Evolutionary conservation across 1,139 yeast species (phyloP).

Genomic region (Candida sanyaensis): DNA sequence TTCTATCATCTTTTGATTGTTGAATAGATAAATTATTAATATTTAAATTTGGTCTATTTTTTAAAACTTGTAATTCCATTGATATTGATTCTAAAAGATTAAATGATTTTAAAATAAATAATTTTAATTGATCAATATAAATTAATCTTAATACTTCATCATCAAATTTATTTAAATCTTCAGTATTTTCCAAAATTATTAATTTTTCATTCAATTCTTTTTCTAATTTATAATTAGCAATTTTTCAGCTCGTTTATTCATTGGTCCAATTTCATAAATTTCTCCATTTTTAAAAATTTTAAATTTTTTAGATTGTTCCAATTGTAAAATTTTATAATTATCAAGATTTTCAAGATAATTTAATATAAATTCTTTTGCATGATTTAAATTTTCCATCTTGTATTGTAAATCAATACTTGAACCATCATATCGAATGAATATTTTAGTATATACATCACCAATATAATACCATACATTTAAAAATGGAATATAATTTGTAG

Average conservation of each 20-base stretch:
- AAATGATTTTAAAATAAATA: constrained; percentile 55
- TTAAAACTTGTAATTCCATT: constrained; percentile 59
- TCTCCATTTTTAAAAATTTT: constrained; percentile 43
- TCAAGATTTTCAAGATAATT: constrained; percentile 45
- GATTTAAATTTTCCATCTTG: constrained; percentile 43
- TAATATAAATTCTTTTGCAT: constrained; percentile 41
- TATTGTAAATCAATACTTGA: constrained; percentile 18
- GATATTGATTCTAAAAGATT: constrained; percentile 51
- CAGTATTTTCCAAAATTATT: constrained; percentile 29
- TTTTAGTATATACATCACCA: constrained; percentile 33
- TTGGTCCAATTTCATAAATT: constrained; percentile 41
- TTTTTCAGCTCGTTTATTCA: constrained; percentile 64
- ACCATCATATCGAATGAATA: constrained; percentile 10
- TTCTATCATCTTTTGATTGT: neutral
- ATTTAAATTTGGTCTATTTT: constrained; percentile 28
- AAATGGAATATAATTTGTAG: constrained; percentile 57
- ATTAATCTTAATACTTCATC: constrained; percentile 63
- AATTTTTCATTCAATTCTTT: constrained; percentile 53
- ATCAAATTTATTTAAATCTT: constrained; percentile 41
- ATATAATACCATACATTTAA: constrained; percentile 53
- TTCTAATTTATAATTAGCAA: constrained; percentile 64
- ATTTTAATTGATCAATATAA: constrained; percentile 54
- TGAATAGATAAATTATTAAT: constrained; percentile 4
- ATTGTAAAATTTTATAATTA: constrained; percentile 41
- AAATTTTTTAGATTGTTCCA: constrained; percentile 38